Base-by-base conservation (phyloP, 495 filamentous ascomycete species). In the Podospora tetraspora region DNA sequence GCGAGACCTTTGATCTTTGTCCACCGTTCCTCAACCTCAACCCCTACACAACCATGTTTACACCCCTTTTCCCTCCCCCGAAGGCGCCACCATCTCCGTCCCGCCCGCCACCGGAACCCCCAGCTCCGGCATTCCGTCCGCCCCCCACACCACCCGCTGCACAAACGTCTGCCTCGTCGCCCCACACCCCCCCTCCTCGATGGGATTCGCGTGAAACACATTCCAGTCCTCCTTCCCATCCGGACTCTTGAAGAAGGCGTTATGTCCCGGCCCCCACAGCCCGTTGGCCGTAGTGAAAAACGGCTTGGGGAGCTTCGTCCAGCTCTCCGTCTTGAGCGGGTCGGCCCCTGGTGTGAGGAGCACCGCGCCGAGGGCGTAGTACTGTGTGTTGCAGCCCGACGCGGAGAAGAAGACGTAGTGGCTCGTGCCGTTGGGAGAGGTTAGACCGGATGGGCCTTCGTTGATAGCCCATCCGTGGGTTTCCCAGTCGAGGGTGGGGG, bases 141-240 rank as follows among this genome's bases (percentile, higher is more conserved):
- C 70, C 29, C 80, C 75, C 72, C 75, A 82, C 27, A 72, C 73
- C 0, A 84, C 69, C 57, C 73, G 71, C 72, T 83, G 78, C 0
- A 78, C 77, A 72, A 80, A 80, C 0, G 84, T 85, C 61, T 85
- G 83, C 22, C 84, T 72, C 34, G 73, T 80, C 5, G 80, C 77
- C 70, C 82, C 80, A 62, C 84, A 86, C 3, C 77, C 72, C 1
- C 84, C 84, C 0, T 69, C 71, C 9, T 73, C 70, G 25, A 74
- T 78, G 3, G 72, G 70, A 3, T 81, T 83, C 11, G 84, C 84
- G 70, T 87, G 83, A 72, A 81, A 87, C 3, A 79, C 78, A 65
- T 79, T 86, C 84, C 84, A 87, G 19, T 77, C 79, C 76, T 85
- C 75, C 0, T 72, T 74, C 7, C 78, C 82, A 66, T 84, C 82